Base-by-base conservation (phyloP, 2,329 filamentous ascomycete species). In the Tetracladium maxilliforme region DNA sequence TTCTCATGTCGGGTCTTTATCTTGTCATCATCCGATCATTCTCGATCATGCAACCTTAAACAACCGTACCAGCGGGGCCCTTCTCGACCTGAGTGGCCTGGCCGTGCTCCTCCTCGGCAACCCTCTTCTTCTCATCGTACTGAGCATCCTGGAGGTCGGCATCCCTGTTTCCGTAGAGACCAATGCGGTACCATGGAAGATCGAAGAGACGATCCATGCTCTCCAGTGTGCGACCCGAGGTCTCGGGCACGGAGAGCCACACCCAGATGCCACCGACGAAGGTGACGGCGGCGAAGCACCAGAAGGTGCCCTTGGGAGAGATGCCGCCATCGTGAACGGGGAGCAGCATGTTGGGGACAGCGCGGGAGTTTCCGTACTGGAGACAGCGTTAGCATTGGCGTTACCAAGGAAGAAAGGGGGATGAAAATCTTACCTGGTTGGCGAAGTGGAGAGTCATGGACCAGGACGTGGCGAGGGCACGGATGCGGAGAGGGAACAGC, bases 361-460 rank as follows among this genome's bases (percentile, higher is more conserved):
- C 76, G 18, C 79, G 72, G 2, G 70, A 64, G 52, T 80, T 83
- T 14, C 77, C 79, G 43, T 81, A 84, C 48, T 83, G n/a, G n/a
- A n/a, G n/a, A n/a, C n/a, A n/a, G n/a, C n/a, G n/a, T n/a, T n/a
- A n/a, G n/a, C n/a, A n/a, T n/a, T n/a, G n/a, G n/a, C n/a, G n/a
- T n/a, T n/a, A n/a, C n/a, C n/a, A n/a, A n/a, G n/a, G n/a, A n/a
- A n/a, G n/a, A n/a, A n/a, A n/a, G n/a, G n/a, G n/a, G n/a, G n/a
- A n/a, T n/a, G n/a, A n/a, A n/a, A n/a, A n/a, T n/a, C n/a, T n/a
- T n/a, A n/a, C n/a, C n/a, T n/a, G 76, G 47, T 81, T 81, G 31
- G 65, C 72, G 42, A 84, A 84, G 48, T 86, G 78, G 30, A 83
- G 63, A 1, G 70, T 78, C 79, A 84, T 84, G 23, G 74, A 70